A percentile compares a stretch with the other conserved stretches of the same genome.
Evolutionary conservation across 176 grass and related monocot species (phyloP).

Genomic region (Bonia amplexicaulis): DNA sequence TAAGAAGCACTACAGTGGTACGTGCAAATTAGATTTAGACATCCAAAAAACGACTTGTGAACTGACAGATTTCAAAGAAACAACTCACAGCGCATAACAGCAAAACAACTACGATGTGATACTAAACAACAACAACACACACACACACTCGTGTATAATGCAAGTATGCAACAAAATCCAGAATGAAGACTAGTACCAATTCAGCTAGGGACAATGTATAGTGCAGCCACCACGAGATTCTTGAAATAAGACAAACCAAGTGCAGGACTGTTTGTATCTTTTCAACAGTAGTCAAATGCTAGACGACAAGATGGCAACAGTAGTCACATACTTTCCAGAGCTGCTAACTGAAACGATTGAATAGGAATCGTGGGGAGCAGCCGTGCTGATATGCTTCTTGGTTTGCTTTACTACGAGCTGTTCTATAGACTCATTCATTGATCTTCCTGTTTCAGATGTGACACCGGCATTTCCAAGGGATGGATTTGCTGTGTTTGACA

Average conservation of each 20-base stretch:
- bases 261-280: background rate
- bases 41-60: background rate
- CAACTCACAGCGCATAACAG: background rate
- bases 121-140: background rate
- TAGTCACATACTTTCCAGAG: constrained; percentile 83
- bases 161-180: constrained; percentile 31
- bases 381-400: constrained; percentile 96
- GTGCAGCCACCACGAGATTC: background rate
- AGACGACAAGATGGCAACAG: constrained; percentile 7
- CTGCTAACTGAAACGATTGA: constrained; percentile 86
- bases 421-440: constrained; percentile 55
- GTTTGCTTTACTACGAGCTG: constrained; percentile 81
- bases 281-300: background rate
- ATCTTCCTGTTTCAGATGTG: constrained; percentile 58
- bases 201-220: background rate
- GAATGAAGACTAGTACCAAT: constrained; percentile 1
- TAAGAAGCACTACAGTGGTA: too few species aligned
- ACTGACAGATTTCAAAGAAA: background rate
- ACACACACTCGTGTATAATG: background rate
- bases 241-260: constrained; percentile 13
- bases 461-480: constrained; percentile 54
- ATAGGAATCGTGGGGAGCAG: constrained; percentile 94
- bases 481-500: constrained; percentile 79
- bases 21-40: too few species aligned
- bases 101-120: constrained; percentile 12